Conservation (phyloP, 441 rosid species). For the Gossypium gossypioides region DNA sequence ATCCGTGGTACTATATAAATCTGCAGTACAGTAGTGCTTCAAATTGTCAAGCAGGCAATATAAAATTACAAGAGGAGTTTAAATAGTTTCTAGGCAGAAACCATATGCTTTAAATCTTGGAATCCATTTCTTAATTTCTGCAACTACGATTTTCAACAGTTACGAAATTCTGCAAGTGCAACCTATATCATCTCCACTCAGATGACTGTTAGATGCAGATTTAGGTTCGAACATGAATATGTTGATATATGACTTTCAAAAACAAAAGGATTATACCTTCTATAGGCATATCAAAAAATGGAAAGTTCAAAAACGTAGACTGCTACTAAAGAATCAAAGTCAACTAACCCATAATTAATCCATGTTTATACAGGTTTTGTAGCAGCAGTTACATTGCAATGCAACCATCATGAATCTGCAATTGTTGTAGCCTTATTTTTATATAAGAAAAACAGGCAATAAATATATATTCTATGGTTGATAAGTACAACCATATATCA, state of each 20-base stretch:
- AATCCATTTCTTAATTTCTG: not conserved
- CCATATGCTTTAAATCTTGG: not conserved
- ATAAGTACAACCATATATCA: constrained; percentile 17
- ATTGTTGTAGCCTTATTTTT: constrained; percentile 13
- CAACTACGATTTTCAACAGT: not conserved
- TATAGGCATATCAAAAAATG: too few relatives aligned
- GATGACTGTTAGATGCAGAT: not conserved
- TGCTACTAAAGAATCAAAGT: constrained; percentile 17
- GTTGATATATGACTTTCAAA: not conserved
- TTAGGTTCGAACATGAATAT: not conserved
- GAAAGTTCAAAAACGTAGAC: not conserved
- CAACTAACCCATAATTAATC: not conserved
- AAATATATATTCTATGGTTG: constrained; percentile 13
- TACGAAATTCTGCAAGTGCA: not conserved
- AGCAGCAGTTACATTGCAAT: not conserved
- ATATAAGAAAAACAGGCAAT: constrained; percentile 12
- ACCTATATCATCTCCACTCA: not conserved
- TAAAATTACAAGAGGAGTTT: constrained; percentile 5
- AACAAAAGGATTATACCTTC: too few relatives aligned
- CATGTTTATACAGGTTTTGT: not conserved
- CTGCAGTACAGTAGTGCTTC: constrained; percentile 19
- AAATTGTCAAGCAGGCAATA: constrained; percentile 17
- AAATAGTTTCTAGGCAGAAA: not conserved
- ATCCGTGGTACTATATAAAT: constrained; percentile 25
- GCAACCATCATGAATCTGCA: constrained; percentile 12